phyloP scores from a whole-genome alignment of 371 early-diverging fungal genomes.

The Actinomortierella ambigua region DNA sequence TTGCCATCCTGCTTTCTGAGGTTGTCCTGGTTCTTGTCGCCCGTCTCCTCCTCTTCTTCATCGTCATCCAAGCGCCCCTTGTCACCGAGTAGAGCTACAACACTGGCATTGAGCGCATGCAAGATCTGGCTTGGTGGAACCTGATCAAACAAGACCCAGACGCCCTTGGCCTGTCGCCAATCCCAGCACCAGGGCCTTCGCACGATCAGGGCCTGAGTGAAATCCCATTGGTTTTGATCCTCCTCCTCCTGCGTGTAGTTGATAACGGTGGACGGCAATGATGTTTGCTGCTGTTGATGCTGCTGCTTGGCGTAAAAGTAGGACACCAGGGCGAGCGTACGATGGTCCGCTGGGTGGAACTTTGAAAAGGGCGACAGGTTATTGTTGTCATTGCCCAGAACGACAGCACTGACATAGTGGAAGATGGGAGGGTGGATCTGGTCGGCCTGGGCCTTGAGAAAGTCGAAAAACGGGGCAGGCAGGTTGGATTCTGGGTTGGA shows the following conservation, averaged over 20 bases:
- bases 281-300: neutral
- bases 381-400: conserved; percentile 24
- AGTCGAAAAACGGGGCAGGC: conserved; percentile 45
- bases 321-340: conserved; percentile 56
- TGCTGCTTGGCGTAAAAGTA: conserved; percentile 45
- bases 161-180: conserved; percentile 60
- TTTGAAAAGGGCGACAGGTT: conserved; percentile 44
- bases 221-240: conserved; percentile 58
- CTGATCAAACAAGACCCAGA: conserved; percentile 63
- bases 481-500: conserved; percentile 37
- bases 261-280: too few species aligned
- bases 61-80: conserved; percentile 15
- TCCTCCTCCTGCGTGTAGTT: neutral
- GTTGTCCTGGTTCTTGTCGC: neutral
- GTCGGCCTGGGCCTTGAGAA: conserved; percentile 20
- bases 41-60: conserved; percentile 5
- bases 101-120: conserved; percentile 73
- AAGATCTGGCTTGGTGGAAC: conserved; percentile 74
- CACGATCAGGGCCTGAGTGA: conserved; percentile 54
- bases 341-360: conserved; percentile 61
- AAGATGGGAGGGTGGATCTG: conserved; percentile 9
- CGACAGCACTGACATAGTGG: conserved; percentile 20
- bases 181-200: conserved; percentile 65
- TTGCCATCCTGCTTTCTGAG: neutral
- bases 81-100: conserved; percentile 74